phyloP scores from a whole-genome alignment of 345 rosid genomes.

The Citropsis articulata region DNA sequence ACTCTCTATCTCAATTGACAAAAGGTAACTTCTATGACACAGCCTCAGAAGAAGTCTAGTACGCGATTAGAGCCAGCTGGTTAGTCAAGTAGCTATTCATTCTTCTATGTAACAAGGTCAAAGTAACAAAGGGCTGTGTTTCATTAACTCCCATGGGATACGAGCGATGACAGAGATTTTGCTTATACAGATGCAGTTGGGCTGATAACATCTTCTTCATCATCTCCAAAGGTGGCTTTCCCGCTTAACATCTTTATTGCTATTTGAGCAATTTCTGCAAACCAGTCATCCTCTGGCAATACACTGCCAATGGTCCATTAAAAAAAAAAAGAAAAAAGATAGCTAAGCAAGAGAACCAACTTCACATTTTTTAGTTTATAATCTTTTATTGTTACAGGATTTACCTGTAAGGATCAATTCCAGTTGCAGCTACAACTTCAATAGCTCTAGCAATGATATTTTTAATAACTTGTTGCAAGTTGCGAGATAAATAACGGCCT shows the following conservation, averaged over 20 bases:
- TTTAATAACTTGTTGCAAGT: constrained; percentile 84
- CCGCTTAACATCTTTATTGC: constrained; percentile 78
- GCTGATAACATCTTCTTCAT: constrained; percentile 54
- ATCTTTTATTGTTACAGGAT: neutral
- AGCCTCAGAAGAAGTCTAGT: neutral
- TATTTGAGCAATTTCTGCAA: constrained; percentile 84
- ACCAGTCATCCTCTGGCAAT: constrained; percentile 93
- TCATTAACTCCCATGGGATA: constrained; percentile 45
- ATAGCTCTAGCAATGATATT: constrained; percentile 83
- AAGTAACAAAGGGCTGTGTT: constrained; percentile 1
- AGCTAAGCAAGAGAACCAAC: too few relatives aligned
- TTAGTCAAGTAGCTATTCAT: neutral
- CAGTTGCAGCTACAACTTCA: constrained; percentile 65
- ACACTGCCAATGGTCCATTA: constrained; percentile 31
- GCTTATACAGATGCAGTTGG: constrained; percentile 47
- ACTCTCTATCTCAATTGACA: neutral
- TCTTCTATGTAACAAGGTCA: neutral
- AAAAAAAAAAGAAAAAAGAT: too few relatives aligned
- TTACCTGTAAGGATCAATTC: constrained; percentile 74
- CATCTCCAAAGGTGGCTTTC: constrained; percentile 48
- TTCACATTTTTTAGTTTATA: neutral
- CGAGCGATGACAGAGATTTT: constrained; percentile 25
- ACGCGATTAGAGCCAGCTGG: neutral
- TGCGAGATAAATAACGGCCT: constrained; percentile 82
- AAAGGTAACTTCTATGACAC: neutral